Base-by-base conservation (phyloP, 2,329 filamentous ascomycete species). In the Coniochaeta hoffmannii region DNA sequence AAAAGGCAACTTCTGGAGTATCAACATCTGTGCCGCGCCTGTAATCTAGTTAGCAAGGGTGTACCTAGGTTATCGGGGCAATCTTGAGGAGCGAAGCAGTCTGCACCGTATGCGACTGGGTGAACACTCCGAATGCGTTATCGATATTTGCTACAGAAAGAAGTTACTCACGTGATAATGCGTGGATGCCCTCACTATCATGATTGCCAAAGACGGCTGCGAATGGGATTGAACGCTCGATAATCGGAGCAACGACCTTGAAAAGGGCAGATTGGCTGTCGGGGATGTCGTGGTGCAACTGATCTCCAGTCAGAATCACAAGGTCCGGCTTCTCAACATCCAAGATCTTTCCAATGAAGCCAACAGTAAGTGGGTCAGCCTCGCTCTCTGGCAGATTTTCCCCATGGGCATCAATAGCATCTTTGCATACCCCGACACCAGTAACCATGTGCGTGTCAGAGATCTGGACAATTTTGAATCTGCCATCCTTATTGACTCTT, bases 201-300 rank as follows among this genome's bases (percentile, higher is more conserved):
- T 89, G 86, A 62, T 89, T 89, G 58, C 86, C 86, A 65, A 88
- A 88, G 46, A 89, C 88, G 56, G 82, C 80, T 34, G 85, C 85
- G 62, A 85, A 89, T 0, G 86, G 86, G 50, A 88, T 86, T 57
- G 80, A 80, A 62, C 83, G 83, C 64, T 82, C 76, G 50, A 85
- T 80, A 50, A 89, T 76, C 30, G 85, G 76, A 54, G 83, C 83
- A 35, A 83, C 80, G 58, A 86, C 82, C 68, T 89, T 89, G 72
- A 87, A 68, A 26, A 68, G 61, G 26, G 64, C 61, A 61, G 65
- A 63, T 63, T 69, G 62, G 59, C 60, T 68, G 56, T 69, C 67
- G 36, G 58, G 55, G 35, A 68, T 64, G 31, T 65, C 64, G 49
- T 68, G 65, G 51, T 68, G 63, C 41, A 89, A 76, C 68, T 89